These are phyloP conservation scores for Ophiostoma sp. DNA, from an alignment of 2,329 filamentous ascomycete species.

Conservation along the genomic window DNA sequence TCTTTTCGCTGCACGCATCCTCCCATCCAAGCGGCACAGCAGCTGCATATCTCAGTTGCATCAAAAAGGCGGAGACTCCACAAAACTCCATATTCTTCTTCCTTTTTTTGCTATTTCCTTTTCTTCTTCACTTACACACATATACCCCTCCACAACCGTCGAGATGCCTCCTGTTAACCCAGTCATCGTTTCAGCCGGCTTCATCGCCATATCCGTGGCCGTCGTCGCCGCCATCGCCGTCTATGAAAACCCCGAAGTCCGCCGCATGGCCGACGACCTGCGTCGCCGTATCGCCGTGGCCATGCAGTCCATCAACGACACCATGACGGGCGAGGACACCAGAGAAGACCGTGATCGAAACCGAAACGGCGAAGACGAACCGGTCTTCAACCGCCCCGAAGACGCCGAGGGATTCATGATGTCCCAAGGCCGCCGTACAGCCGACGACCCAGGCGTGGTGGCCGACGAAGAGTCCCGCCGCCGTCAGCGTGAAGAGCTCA, in stretches of 20 bases:
- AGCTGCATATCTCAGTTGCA: constrained; percentile 1
- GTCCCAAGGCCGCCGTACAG: constrained; percentile 44
- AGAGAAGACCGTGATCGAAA: constrained; percentile 27
- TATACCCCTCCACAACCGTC: background rate
- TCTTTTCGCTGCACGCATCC: background rate
- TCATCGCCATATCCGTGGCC: constrained; percentile 58
- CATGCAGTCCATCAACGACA: constrained; percentile 59
- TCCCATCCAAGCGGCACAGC: background rate
- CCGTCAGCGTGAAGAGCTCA: constrained; percentile 62
- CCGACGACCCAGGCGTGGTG: constrained; percentile 52
- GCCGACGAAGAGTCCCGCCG: constrained; percentile 63
- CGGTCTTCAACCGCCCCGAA: constrained; percentile 65
- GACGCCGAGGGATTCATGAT: constrained; percentile 64
- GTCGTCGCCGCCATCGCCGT: constrained; percentile 60
- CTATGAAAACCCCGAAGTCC: constrained; percentile 65
- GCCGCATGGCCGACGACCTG: constrained; percentile 61
- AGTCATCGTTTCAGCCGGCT: constrained; percentile 56
- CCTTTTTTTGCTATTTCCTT: background rate
- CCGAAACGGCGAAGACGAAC: constrained; percentile 43
- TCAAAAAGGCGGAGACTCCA: constrained; percentile 9
- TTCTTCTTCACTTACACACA: background rate
- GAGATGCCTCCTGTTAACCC: constrained; percentile 59
- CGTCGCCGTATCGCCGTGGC: constrained; percentile 62
- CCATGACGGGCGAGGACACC: constrained; percentile 45
- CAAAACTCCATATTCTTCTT: background rate